Evolutionary conservation across 106 monocot species (phyloP).

Genomic region (Dactylorhiza incarnata): DNA sequence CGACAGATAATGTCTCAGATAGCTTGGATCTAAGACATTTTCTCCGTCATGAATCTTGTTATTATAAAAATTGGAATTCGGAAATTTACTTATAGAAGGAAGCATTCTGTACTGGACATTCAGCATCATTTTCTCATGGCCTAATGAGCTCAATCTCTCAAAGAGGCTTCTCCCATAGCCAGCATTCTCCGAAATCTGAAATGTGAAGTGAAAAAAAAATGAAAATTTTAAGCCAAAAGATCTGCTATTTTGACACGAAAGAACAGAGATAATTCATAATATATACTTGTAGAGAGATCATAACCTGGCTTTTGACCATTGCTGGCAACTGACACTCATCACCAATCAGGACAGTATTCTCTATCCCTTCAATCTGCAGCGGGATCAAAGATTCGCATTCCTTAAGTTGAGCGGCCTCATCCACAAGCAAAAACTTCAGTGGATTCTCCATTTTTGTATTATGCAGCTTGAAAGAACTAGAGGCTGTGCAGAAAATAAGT

Average conservation of each 20-base stretch:
- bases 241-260: neutral
- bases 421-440: conserved; percentile 23
- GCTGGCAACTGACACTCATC: conserved; percentile 66
- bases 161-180: conserved; percentile 58
- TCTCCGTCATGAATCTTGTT: conserved; percentile 32
- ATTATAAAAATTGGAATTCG: conserved; percentile 36
- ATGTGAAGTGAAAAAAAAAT: neutral
- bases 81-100: conserved; percentile 64
- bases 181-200: conserved; percentile 30
- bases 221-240: neutral
- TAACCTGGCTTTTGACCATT: conserved; percentile 24
- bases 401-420: conserved; percentile 37
- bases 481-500: conserved; percentile 48
- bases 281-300: neutral
- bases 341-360: conserved; percentile 49
- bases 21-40: conserved; percentile 24
- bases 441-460: conserved; percentile 1
- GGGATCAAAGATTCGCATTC: conserved; percentile 73
- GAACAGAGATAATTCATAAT: neutral
- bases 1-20: conserved; percentile 20
- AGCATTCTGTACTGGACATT: conserved; percentile 82
- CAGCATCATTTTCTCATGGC: conserved; percentile 41
- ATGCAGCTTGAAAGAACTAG: conserved; percentile 38
- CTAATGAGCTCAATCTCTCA: conserved; percentile 48
- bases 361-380: conserved; percentile 31